Evolutionary conservation across 352 stramenopile genomes (phyloP), one percentile per base, ranked within the genome.

Genomic region (Thalassiosira tumida): DNA sequence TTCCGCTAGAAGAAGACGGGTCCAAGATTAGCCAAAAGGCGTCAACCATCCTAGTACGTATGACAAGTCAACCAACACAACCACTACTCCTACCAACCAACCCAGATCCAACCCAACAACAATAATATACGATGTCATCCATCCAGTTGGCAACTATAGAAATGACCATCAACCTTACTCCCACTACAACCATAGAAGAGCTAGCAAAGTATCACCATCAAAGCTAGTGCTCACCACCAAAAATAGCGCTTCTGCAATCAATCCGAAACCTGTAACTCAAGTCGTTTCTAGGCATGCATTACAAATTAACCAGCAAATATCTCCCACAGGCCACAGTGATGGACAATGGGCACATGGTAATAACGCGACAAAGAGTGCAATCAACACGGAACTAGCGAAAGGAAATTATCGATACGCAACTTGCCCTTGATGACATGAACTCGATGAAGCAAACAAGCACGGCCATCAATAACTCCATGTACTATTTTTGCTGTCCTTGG

Each of bases 281-380:
- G 38, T 81, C 79, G 5, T 85, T 82, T 7, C 91, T 78, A 17
- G 80, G 72, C 38, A 35, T 93, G n/a, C 91, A 84, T 26, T 54
- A 40, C 37, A 35, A 50, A 14, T 33, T 73, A 21, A 65, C 86
- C n/a, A 17, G 0, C 26, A 82, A 85, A 38, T 51, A 93, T 64
- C 79, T 88, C 0, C 73, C 83, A n/a, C 59, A 43, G 17, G 89
- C 87, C 1, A 78, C 81, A 15, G 79, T 87, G 31, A 93, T 78
- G 6, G 50, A 73, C 38, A 93, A 93, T 86, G 91, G 87, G 1
- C 88, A 95, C 77, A 47, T 93, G n/a, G 31, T 89, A 29, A 84
- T 80, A 43, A 54, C 47, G 59, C n/a, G 85, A 3, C 38, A 93
- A 81, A 74, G 81, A 29, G n/a, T 76, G 17, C 31, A 41, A 59